Evolutionary conservation across 1,139 yeast species (phyloP).

Genomic region (Saccharomycopsis crataegensis): DNA sequence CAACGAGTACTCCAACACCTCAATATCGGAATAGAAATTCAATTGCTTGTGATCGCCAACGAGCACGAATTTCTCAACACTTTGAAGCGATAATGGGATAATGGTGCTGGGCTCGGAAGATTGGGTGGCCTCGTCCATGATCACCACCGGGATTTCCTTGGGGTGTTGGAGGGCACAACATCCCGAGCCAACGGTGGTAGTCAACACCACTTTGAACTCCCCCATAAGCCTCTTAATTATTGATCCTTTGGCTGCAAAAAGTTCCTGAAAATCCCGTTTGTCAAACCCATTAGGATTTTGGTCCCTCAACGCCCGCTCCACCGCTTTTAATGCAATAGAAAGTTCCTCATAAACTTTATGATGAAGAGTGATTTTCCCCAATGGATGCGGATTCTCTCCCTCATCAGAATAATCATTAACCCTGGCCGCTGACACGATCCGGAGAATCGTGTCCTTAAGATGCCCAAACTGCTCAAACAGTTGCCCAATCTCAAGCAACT

Average conservation of each 20-base stretch:
- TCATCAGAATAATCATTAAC: conserved; percentile 49
- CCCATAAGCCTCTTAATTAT: too few relatives aligned
- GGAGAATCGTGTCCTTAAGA: conserved; percentile 38
- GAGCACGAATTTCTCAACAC: too few relatives aligned
- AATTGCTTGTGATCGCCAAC: too few relatives aligned
- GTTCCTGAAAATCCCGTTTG: conserved; percentile 70
- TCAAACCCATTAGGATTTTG: conserved; percentile 33
- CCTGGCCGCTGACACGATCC: conserved; percentile 55
- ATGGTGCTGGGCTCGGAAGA: conserved; percentile 85
- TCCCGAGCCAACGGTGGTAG: neutral
- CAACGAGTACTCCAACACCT: conserved; percentile 74
- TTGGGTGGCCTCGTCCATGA: conserved; percentile 97
- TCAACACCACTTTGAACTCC: too few relatives aligned
- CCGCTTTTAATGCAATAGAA: neutral
- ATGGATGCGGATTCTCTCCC: too few relatives aligned
- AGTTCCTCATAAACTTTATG: conserved; percentile 21
- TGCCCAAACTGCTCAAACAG: too few relatives aligned
- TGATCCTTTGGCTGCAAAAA: conserved; percentile 48
- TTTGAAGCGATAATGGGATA: neutral
- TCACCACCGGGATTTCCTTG: conserved; percentile 69
- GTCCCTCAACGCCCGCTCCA: neutral
- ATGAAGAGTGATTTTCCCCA: conserved; percentile 55
- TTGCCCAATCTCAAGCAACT: conserved; percentile 46
- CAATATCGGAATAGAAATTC: neutral
- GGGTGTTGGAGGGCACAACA: conserved; percentile 23